Base-by-base conservation (phyloP, 306 rosid species). In the Spatholobus suberectus region DNA sequence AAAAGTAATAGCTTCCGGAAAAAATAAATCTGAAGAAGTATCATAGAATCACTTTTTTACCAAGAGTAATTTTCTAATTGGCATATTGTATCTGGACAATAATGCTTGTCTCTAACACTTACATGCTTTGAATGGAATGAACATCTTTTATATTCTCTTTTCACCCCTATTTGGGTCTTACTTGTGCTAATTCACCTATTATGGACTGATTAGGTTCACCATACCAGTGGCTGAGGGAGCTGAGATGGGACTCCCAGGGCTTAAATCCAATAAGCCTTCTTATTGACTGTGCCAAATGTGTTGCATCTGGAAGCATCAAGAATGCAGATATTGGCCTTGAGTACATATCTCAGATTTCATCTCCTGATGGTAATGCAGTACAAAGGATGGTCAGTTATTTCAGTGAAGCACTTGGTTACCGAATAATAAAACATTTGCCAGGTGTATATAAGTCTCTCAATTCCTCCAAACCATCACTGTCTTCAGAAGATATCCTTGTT, bases 351-450 rank as follows among this genome's bases (percentile, higher is more conserved):
- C 94, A 85, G 27, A 82, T 91, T 7, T 86, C 94, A 14, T 91
- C 96, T 14, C 91, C 97, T 12, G 90, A 90, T 62, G 97, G 97
- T 0, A 90, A 88, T 81, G 79, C 94, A 20, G 91, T 82, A 77
- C 96, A 96, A 82, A 86, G 96, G 24, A 83, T 92, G 35, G 97
- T 92, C 4, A 87, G 94, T 41, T 93, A 93, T 83, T 92, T 95
- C 84, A 89, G 89, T 2, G 89, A 93, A 87, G 98, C 94, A 20
- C 93, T 95, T 59, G 96, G 92, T 5, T 89, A 86, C 80, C 86
- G 93, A 40, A 85, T 93, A 65, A 86, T 95, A 17, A 89, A 90
- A 49, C 79, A 83, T 10, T 87, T 88, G 68, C 97, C 96, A 8
- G 99, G 97, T 47, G 87, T 92, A 1, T 84, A 90, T 15, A 92